Evolutionary conservation across 2,329 filamentous ascomycete genomes (phyloP), one percentile per base, ranked within the genome.

Genomic region (Ramularia collo-cygni): DNA sequence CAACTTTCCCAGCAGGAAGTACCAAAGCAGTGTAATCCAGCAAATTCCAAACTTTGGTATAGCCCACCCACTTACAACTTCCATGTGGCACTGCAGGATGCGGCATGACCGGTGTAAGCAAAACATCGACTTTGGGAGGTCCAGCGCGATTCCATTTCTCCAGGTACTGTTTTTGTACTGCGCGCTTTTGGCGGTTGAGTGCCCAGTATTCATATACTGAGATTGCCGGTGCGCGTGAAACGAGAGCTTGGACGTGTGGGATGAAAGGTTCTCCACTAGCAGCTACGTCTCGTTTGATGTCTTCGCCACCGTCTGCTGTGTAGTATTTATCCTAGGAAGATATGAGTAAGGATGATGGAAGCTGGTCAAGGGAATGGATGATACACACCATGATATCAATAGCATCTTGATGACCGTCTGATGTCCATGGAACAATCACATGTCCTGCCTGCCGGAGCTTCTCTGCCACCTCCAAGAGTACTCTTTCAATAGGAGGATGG

Each of bases 141-240:
- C 52, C 61, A 1, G 65, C 60, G 0, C 55, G 54, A 31, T 72
- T 71, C 78, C 77, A 83, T 42, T 77, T 74, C 35, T 77, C 68
- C 1, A 80, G 64, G 40, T 78, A 81, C 2, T 61, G 64, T 42
- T 77, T 70, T 46, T 79, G 75, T 3, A 68, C 62, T 0, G 61
- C 63, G 17, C 66, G 41, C 51, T 81, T 82, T 17, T 68, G 65
- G 44, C 65, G 74, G 59, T 81, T 82, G 5, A 83, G 65, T 49
- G 81, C 77, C 79, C 78, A 83, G 58, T 83, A 83, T 4, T 78
- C 66, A 42, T 76, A 81, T 0, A 81, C 76, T 0, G 75, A 78
- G 10, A 81, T 75, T 1, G 75, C 55, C 8, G 66, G 48, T 2
- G 67, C 72, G 0, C 67, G 64, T 37, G 74, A 73, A 10, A 81